Base-by-base conservation (phyloP, 352 stramenopile genomes). In the Globisporangium apiculatum region DNA sequence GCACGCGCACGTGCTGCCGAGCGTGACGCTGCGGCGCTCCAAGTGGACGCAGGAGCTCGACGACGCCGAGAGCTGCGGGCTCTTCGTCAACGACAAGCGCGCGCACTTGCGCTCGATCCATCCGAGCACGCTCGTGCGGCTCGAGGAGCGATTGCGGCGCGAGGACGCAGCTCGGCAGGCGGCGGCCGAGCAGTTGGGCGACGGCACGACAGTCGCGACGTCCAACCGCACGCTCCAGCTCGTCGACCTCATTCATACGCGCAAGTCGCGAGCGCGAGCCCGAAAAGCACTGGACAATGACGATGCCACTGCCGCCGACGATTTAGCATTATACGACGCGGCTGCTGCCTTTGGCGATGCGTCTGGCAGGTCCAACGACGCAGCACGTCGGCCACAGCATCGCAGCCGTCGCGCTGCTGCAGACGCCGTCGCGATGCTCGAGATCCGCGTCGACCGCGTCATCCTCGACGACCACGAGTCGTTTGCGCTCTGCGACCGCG, bases 391-490 rank as follows among this genome's bases (percentile, higher is more conserved):
- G 2, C 2, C 24, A 31, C 24, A 31, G 24, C 24, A 31, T 31
- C 24, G 24, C 24, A 31, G 0, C 24, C 24, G 24, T 31, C 24
- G 24, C 2, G 24, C 24, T 31, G 1, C 24, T 31, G 24, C 54
- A 8, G 10, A n/a, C 3, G 36, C 35, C 1, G 24, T 41, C 2
- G 69, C 71, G 9, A 55, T 64, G 48, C 65, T 90, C 17, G 72
- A 89, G 55, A 62, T 92, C 49, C 68, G 59, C 10, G 62, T 92
- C 8, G 70, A 83, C 45, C 66, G 64, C 2, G 58, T 95, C 49
- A 72, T 86, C 35, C 68, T 96, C 14, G 79, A 94, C 41, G 87
- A 96, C 53, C 81, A 96, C 58, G 68, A 56, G 4, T 61, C 66
- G 5, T 94, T 95, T 56, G 60, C 69, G 24, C 60, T 89, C 1